These are phyloP conservation scores for Septoria petroselini DNA, from an alignment of 2,329 filamentous ascomycete species.

Conservation along the genomic window DNA sequence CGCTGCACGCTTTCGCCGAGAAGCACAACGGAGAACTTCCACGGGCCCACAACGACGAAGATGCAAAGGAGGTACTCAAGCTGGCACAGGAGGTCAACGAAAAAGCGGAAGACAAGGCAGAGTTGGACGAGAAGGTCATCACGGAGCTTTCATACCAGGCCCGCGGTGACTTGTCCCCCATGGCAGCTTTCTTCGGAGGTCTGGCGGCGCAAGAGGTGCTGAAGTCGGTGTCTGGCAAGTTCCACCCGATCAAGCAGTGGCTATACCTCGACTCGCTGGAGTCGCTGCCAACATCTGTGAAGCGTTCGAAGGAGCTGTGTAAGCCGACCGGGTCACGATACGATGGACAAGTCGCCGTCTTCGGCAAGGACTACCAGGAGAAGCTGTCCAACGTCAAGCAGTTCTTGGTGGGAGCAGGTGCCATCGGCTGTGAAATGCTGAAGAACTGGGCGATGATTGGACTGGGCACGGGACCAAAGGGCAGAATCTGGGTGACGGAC, in stretches of 20 bases:
- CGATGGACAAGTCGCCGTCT: slow-evolving; percentile 95
- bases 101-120: slow-evolving; percentile 65
- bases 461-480: slow-evolving; percentile 79
- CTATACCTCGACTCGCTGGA: slow-evolving; percentile 98
- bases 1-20: slow-evolving; percentile 80
- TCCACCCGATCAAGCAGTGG: slow-evolving; percentile 92
- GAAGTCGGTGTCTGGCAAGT: slow-evolving; percentile 96
- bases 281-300: slow-evolving; percentile 72
- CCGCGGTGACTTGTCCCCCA: slow-evolving; percentile 80
- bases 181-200: slow-evolving; percentile 94
- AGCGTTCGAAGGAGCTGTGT: slow-evolving; percentile 82
- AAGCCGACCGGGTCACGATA: slow-evolving; percentile 82
- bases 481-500: slow-evolving; percentile 88
- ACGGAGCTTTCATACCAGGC: slow-evolving; percentile 94
- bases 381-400: slow-evolving; percentile 87
- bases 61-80: slow-evolving; percentile 74
- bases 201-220: slow-evolving; percentile 90
- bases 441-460: slow-evolving; percentile 99
- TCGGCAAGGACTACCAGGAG: slow-evolving; percentile 88
- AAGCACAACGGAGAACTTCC: slow-evolving; percentile 69
- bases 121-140: slow-evolving; percentile 88
- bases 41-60: slow-evolving; percentile 76
- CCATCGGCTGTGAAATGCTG: slow-evolving; percentile 97
- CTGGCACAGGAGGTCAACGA: slow-evolving; percentile 71
- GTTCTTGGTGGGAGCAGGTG: slow-evolving; percentile 92